Percentiles rank a stretch among this genome's conserved stretches.
Conservation (phyloP, 805 yeast genomes). For the Peterozyma xylosa region DNA sequence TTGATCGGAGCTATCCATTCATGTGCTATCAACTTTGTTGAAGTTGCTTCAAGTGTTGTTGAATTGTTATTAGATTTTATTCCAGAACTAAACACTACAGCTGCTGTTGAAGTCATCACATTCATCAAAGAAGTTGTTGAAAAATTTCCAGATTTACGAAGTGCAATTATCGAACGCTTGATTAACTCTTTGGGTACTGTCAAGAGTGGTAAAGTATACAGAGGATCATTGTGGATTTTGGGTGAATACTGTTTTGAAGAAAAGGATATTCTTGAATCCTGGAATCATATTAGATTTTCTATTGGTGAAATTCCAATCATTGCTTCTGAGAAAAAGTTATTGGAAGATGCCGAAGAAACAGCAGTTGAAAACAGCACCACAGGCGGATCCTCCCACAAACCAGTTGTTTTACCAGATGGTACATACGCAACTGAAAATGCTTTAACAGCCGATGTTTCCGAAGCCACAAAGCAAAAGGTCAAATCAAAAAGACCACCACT, state of each 20-base stretch:
- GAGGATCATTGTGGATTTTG: conserved; percentile 92
- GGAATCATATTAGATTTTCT: conserved; percentile 78
- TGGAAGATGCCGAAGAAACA: conserved; percentile 26
- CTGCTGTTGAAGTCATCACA: conserved; percentile 85
- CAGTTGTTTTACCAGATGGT: conserved; percentile 95
- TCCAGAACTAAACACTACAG: conserved; percentile 73
- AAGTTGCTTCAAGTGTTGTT: conserved; percentile 87
- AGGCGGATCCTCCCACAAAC: conserved; percentile 41
- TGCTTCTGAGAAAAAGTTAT: conserved; percentile 54
- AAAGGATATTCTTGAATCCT: conserved; percentile 66
- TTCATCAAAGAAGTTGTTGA: conserved; percentile 94
- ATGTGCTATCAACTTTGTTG: conserved; percentile 81
- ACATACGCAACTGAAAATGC: conserved; percentile 96
- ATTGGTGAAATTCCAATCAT: conserved; percentile 90
- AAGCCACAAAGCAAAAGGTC: conserved; percentile 23
- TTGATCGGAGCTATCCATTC: conserved; percentile 83
- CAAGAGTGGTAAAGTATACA: conserved; percentile 82
- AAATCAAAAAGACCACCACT: conserved; percentile 46
- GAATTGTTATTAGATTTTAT: conserved; percentile 81
- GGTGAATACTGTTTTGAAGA: conserved; percentile 85
- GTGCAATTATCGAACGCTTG: conserved; percentile 55
- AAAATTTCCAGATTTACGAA: conserved; percentile 75
- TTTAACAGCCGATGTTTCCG: conserved; percentile 36
- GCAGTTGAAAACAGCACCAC: conserved; percentile 21
- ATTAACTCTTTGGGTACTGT: conserved; percentile 54